A percentile compares a stretch with the other conserved stretches of the same genome.
Conservation (phyloP, 2,329 filamentous ascomycete genomes). For the Pleomassaria siparia region DNA sequence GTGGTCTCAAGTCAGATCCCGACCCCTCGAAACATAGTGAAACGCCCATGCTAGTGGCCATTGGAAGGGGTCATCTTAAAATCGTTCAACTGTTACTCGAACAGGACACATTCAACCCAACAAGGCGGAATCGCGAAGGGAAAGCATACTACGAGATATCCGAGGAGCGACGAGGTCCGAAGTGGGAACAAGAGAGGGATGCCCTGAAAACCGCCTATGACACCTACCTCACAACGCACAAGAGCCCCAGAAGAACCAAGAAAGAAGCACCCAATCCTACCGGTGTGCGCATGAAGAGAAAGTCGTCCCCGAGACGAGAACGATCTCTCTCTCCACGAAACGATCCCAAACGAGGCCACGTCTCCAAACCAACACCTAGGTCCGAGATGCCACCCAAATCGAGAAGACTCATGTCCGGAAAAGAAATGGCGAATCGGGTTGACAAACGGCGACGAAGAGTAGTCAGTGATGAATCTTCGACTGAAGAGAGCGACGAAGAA, state of each 20-base stretch:
- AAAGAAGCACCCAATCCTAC: conserved; percentile 34
- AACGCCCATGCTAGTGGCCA: conserved; percentile 91
- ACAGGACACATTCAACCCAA: conserved; percentile 80
- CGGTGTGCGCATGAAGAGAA: conserved; percentile 33
- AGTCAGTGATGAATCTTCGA: conserved; percentile 37
- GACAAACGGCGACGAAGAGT: conserved; percentile 34
- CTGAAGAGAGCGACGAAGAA: conserved; percentile 42
- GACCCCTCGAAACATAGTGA: conserved; percentile 78
- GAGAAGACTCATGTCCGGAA: conserved; percentile 38
- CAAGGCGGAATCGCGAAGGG: conserved; percentile 69
- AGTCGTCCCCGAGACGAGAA: conserved; percentile 31
- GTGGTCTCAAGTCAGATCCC: conserved; percentile 51
- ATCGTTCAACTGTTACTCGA: conserved; percentile 79
- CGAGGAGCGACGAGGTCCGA: conserved; percentile 76
- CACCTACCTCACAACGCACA: conserved; percentile 45
- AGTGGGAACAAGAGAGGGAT: conserved; percentile 86
- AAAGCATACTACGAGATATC: conserved; percentile 88
- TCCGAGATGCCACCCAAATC: conserved; percentile 33
- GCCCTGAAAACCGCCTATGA: conserved; percentile 77
- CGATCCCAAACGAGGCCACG: conserved; percentile 28
- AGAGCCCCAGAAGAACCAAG: conserved; percentile 37
- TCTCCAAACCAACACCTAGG: conserved; percentile 21
- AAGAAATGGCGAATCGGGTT: conserved; percentile 39
- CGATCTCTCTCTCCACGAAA: conserved; percentile 37
- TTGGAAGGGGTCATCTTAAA: conserved; percentile 82